A percentile compares a stretch with the other conserved stretches of the same genome.
Conservation (phyloP, 495 filamentous ascomycete genomes). For the Neurospora hispaniola region DNA sequence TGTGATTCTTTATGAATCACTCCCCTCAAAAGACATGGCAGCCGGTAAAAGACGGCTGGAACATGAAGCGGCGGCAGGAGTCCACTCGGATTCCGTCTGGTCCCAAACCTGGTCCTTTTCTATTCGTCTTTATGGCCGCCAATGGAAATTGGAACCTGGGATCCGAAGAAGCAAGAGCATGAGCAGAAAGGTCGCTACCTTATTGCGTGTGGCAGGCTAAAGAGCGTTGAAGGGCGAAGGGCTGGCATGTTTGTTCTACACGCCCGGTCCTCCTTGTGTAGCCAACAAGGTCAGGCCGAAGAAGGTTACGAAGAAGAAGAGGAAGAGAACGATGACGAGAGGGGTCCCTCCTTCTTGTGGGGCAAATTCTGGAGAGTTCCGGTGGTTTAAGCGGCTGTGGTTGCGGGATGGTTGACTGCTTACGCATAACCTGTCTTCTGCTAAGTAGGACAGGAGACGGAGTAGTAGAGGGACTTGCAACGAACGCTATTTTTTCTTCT, state of each 20-base stretch:
- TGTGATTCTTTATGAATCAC: not conserved
- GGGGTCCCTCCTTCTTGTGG: too few relatives aligned
- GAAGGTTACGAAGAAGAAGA: too few relatives aligned
- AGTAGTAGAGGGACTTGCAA: not conserved
- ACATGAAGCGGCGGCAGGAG: not conserved
- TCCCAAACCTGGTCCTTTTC: not conserved
- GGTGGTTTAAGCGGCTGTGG: not conserved
- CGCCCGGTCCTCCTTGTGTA: not conserved
- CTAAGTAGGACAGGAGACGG: not conserved
- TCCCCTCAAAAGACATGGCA: not conserved
- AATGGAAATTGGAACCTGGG: not conserved
- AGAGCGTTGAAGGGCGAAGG: not conserved
- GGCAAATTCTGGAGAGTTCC: not conserved
- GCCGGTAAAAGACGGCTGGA: not conserved
- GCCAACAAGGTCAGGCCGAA: too few relatives aligned
- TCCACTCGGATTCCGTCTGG: not conserved
- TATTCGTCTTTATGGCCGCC: not conserved
- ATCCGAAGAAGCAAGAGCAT: not conserved
- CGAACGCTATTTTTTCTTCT: too few relatives aligned
- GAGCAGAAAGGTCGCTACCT: not conserved
- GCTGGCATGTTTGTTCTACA: not conserved
- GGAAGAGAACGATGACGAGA: too few relatives aligned
- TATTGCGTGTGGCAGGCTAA: not conserved
- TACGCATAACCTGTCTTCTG: not conserved
- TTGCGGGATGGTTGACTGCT: not conserved